Conservation (phyloP, 2,329 filamentous ascomycete genomes). For the Aspergillus caelatus region DNA sequence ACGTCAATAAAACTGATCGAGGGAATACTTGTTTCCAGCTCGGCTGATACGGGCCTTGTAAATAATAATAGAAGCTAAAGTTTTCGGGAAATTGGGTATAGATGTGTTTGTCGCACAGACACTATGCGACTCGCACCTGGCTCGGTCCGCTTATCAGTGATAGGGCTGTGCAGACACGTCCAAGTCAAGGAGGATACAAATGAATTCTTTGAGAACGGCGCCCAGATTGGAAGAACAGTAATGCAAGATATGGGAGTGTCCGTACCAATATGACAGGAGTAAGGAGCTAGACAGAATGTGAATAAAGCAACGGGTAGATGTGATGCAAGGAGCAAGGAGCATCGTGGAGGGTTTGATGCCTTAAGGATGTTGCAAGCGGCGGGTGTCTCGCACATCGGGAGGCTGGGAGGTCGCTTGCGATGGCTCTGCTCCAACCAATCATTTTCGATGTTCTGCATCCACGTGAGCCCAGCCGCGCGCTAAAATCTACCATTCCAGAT, state of each 20-base stretch:
- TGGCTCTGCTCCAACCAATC: conserved; percentile 21
- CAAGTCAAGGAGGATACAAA: background rate
- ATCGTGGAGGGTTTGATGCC: conserved; percentile 27
- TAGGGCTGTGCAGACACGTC: conserved; percentile 26
- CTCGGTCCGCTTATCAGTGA: conserved; percentile 28
- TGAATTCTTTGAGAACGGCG: background rate
- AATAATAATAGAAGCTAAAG: background rate
- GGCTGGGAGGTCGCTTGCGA: conserved; percentile 28
- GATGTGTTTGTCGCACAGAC: background rate
- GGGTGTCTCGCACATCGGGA: conserved; percentile 24
- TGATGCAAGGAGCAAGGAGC: conserved; percentile 24
- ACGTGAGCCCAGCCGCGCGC: conserved; percentile 33
- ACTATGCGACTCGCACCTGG: conserved; percentile 1
- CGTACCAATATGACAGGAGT: conserved; percentile 13
- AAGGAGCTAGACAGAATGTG: conserved; percentile 18
- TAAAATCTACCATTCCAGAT: conserved; percentile 15
- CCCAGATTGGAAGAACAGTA: conserved; percentile 3
- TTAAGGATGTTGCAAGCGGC: conserved; percentile 26
- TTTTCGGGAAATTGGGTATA: background rate
- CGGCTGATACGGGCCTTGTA: background rate
- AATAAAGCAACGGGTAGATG: conserved; percentile 8
- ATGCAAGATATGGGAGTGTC: conserved; percentile 6
- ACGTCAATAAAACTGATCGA: background rate
- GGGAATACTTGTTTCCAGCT: background rate
- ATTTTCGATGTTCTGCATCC: conserved; percentile 21